A percentile compares a stretch with the other conserved stretches of the same genome.
Conservation (phyloP, 495 filamentous ascomycete genomes). For the Neurospora hispaniola region DNA sequence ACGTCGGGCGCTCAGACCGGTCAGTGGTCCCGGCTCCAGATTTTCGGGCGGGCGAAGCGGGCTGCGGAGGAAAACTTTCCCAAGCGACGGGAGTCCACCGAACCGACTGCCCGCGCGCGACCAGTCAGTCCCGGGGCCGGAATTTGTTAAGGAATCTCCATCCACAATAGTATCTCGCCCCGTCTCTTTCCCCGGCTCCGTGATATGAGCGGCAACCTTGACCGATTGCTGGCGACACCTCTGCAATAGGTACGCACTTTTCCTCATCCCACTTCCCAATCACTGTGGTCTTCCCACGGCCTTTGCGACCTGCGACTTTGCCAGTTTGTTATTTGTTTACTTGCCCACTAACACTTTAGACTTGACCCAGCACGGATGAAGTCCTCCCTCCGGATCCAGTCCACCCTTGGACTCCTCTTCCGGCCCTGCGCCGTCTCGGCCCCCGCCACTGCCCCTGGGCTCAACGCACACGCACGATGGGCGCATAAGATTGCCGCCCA, state of each 20-base stretch:
- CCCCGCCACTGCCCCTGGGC: constrained; percentile 9
- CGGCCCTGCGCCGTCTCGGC: constrained; percentile 14
- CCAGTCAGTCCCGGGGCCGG: neutral
- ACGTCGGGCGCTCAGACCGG: constrained; percentile 10
- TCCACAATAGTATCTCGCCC: neutral
- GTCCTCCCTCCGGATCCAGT: constrained; percentile 15
- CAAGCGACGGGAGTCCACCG: neutral
- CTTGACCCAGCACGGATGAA: constrained; percentile 18
- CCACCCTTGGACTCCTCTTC: constrained; percentile 21
- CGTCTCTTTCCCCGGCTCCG: neutral
- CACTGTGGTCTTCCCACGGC: neutral
- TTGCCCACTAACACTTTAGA: neutral
- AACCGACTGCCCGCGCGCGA: neutral
- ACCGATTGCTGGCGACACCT: constrained; percentile 2
- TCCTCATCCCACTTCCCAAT: neutral
- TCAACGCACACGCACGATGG: constrained; percentile 22
- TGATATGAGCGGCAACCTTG: constrained; percentile 9
- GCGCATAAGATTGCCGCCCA: constrained; percentile 20
- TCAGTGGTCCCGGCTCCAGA: constrained; percentile 5
- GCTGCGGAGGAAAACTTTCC: constrained; percentile 16
- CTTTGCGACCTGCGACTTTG: neutral
- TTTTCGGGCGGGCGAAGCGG: neutral
- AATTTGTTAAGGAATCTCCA: neutral
- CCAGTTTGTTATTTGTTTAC: neutral
- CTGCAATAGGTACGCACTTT: constrained; percentile 10